These are phyloP conservation scores for Cutaneotrichosporon sp. DNA, from an alignment of 1,284 basidiomycete species.

Conservation along the genomic window DNA sequence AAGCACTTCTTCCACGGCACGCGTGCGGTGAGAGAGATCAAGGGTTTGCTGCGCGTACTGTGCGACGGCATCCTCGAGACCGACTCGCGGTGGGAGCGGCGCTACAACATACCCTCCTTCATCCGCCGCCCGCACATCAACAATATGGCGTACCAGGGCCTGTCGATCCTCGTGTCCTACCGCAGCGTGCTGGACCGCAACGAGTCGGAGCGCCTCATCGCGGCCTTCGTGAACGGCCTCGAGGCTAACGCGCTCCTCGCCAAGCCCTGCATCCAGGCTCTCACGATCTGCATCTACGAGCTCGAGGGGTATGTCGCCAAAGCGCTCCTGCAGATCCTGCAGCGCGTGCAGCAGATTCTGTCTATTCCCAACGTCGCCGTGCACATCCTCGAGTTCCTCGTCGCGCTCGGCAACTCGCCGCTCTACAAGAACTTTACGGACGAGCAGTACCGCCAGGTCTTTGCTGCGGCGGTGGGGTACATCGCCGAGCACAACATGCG, in stretches of 20 bases:
- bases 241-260: conserved; percentile 72
- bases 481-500: conserved; percentile 73
- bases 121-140: conserved; percentile 79
- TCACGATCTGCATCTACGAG: conserved; percentile 88
- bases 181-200: conserved; percentile 67
- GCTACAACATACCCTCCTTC: conserved; percentile 54
- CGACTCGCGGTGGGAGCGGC: conserved; percentile 39
- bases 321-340: conserved; percentile 76
- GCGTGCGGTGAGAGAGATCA: conserved; percentile 67
- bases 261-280: conserved; percentile 87
- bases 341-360: conserved; percentile 91
- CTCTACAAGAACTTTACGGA: conserved; percentile 93
- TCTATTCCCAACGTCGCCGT: conserved; percentile 91
- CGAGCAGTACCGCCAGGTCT: conserved; percentile 88
- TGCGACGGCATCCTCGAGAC: conserved; percentile 57
- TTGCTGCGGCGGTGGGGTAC: conserved; percentile 92
- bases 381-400: conserved; percentile 92
- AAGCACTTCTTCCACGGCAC: conserved; percentile 97
- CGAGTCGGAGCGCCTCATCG: conserved; percentile 69
- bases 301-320: conserved; percentile 81
- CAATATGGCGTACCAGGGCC: conserved; percentile 81
- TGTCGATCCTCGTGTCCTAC: conserved; percentile 89
- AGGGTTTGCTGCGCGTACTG: conserved; percentile 67
- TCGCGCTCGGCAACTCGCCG: conserved; percentile 76
- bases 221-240: conserved; percentile 80